These are phyloP conservation scores for Nitzschia sp. DNA, from an alignment of 108 stramenopile species.

Conservation along the genomic window DNA sequence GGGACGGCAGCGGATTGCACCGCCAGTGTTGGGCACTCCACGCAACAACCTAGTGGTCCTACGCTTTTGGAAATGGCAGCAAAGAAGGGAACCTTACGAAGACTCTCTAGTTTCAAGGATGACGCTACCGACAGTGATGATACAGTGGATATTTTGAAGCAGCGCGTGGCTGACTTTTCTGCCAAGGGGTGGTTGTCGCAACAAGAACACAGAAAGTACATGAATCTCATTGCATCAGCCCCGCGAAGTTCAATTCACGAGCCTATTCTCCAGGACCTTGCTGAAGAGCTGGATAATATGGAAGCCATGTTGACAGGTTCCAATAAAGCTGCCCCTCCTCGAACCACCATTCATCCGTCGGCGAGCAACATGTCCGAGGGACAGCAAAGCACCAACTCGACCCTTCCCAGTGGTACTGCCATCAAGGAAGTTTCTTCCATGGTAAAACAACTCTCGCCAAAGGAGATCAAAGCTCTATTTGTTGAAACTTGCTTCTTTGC, in stretches of 20 bases:
- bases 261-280: slow-evolving; percentile 16
- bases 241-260: background rate
- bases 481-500: slow-evolving; percentile 78
- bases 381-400: background rate
- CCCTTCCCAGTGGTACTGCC: background rate
- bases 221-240: slow-evolving; percentile 16
- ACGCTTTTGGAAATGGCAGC: no score
- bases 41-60: no score
- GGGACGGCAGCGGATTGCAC: no score
- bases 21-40: no score
- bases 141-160: slow-evolving; percentile 12
- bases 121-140: background rate
- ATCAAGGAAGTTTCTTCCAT: slow-evolving; percentile 1
- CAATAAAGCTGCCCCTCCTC: background rate
- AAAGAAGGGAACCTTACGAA: background rate
- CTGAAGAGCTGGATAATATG: slow-evolving; percentile 23
- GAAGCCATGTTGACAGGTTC: slow-evolving; percentile 29
- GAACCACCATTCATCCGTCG: slow-evolving; percentile 6
- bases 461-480: slow-evolving; percentile 41
- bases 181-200: slow-evolving; percentile 31
- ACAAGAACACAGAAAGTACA: slow-evolving; percentile 32
- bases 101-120: slow-evolving; percentile 1
- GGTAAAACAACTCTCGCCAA: slow-evolving; percentile 14
- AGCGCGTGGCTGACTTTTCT: slow-evolving; percentile 17
- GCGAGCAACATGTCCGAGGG: background rate